These are phyloP conservation scores for Raphanus raphanistrum DNA, from an alignment of 345 rosid species.

Conservation along the genomic window DNA sequence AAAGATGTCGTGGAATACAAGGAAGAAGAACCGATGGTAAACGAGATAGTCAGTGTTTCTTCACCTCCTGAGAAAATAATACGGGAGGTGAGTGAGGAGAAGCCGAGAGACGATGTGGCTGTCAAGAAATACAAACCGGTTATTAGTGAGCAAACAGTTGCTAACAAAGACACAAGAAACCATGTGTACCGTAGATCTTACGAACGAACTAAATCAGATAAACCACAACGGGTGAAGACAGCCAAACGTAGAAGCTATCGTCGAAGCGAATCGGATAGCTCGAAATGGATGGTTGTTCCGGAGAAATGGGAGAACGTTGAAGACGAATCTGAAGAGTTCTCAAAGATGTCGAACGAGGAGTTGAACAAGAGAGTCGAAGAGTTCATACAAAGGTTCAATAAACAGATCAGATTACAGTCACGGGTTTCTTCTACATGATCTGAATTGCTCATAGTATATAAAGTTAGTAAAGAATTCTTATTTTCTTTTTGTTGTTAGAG, in stretches of 20 bases:
- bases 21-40: background rate
- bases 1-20: background rate
- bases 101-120: slow-evolving; percentile 12
- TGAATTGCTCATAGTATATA: background rate
- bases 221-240: background rate
- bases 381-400: slow-evolving; percentile 61
- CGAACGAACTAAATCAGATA: slow-evolving; percentile 48
- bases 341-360: slow-evolving; percentile 72
- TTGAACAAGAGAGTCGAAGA: slow-evolving; percentile 71
- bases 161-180: slow-evolving; percentile 4
- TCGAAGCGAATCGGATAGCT: slow-evolving; percentile 34
- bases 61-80: slow-evolving; percentile 24
- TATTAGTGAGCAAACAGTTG: slow-evolving; percentile 1
- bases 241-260: slow-evolving; percentile 24
- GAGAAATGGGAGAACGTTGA: slow-evolving; percentile 37
- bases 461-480: background rate
- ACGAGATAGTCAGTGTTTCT: background rate
- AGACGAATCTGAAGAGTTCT: slow-evolving; percentile 53
- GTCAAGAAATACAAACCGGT: slow-evolving; percentile 3
- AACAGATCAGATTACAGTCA: slow-evolving; percentile 57
- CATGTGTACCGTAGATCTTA: slow-evolving; percentile 19
- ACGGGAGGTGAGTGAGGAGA: slow-evolving; percentile 28
- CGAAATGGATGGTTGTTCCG: slow-evolving; percentile 32
- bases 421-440: slow-evolving; percentile 27
- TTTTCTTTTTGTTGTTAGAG: background rate